Evolutionary conservation across 495 filamentous ascomycete species (phyloP).

Genomic region (Trichocladium uniseriatum): DNA sequence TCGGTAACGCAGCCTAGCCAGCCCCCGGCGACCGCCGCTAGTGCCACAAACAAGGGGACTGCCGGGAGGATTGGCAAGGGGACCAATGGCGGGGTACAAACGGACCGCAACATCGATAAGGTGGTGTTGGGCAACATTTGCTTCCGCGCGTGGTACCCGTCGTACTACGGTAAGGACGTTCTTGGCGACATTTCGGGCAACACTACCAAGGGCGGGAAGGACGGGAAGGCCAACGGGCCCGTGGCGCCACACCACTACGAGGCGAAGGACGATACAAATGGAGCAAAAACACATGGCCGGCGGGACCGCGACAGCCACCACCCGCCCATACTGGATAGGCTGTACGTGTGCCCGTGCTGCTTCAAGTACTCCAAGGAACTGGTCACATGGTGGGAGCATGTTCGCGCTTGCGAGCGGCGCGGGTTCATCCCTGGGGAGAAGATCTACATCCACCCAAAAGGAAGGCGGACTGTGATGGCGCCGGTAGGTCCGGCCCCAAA

Average conservation of each 20-base stretch:
- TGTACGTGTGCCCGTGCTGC: constrained; percentile 88
- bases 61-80: not conserved
- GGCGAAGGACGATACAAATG: constrained; percentile 17
- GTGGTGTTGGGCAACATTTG: constrained; percentile 65
- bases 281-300: constrained; percentile 29
- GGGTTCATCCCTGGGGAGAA: constrained; percentile 34
- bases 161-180: constrained; percentile 69
- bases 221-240: constrained; percentile 8
- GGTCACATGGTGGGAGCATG: constrained; percentile 43
- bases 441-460: constrained; percentile 43
- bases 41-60: constrained; percentile 8
- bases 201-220: constrained; percentile 16
- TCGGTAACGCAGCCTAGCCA: constrained; percentile 12
- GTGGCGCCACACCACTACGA: constrained; percentile 1
- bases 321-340: constrained; percentile 42
- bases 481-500: constrained; percentile 27
- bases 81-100: not conserved
- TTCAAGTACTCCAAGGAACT: constrained; percentile 83
- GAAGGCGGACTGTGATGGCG: constrained; percentile 24
- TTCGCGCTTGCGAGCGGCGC: constrained; percentile 33
- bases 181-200: constrained; percentile 33
- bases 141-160: constrained; percentile 70
- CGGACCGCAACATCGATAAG: constrained; percentile 59
- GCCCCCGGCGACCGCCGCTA: constrained; percentile 1
- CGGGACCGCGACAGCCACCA: constrained; percentile 23